Evolutionary conservation across 768 basidiomycete genomes (phyloP).

Genomic region (Suillus discolor): DNA sequence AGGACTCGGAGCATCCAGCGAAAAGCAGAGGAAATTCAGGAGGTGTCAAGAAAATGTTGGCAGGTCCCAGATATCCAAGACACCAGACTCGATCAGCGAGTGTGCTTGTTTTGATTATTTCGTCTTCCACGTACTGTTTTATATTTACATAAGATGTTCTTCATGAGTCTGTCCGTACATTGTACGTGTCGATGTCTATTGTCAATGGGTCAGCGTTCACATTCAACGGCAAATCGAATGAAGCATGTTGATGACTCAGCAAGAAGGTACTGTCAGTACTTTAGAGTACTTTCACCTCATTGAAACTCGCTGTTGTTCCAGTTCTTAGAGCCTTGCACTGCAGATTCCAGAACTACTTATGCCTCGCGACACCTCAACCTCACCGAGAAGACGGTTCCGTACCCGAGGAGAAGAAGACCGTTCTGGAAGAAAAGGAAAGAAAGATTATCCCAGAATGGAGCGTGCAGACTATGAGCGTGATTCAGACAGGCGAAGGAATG

Average conservation of each 20-base stretch:
- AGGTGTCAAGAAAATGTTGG: background rate
- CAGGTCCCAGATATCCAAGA: background rate
- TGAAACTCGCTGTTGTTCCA: background rate
- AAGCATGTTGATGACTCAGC: conserved; percentile 4
- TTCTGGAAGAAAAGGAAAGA: conserved; percentile 15
- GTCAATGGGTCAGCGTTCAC: no score
- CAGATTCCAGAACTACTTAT: background rate
- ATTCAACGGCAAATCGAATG: background rate
- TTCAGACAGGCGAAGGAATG: conserved; percentile 22
- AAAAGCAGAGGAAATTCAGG: background rate
- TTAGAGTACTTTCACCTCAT: background rate
- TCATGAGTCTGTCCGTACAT: background rate
- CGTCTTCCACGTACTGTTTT: background rate
- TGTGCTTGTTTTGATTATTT: background rate
- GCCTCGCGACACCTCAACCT: conserved; percentile 2
- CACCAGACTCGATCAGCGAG: background rate
- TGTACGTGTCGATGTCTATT: background rate
- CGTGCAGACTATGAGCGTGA: conserved; percentile 13
- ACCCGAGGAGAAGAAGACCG: conserved; percentile 15
- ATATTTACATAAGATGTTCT: background rate
- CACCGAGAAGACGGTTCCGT: conserved; percentile 14
- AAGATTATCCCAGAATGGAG: conserved; percentile 11
- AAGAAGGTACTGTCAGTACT: no score
- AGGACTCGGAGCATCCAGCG: background rate
- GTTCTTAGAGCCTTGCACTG: background rate